Conservation (phyloP, 75 land plant genomes). For the Cupressus sempervirens region DNA sequence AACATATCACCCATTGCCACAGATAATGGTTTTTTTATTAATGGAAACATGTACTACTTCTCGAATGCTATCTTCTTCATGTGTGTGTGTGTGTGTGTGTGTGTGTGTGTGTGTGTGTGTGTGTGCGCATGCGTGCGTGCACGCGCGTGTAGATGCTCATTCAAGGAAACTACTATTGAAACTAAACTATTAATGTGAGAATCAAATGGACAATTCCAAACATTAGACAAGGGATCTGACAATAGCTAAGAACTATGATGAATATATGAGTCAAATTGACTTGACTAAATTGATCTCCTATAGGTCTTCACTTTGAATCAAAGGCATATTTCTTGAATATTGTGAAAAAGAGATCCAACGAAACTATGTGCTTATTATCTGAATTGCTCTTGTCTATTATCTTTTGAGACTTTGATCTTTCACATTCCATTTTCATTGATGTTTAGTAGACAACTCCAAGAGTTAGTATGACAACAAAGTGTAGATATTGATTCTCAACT, state of each 20-base stretch:
- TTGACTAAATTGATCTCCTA: background rate
- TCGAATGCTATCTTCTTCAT: too few species aligned
- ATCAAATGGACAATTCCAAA: background rate
- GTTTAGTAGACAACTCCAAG: slow-evolving; percentile 13
- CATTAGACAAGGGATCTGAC: background rate
- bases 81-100: too few species aligned
- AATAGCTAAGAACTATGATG: background rate
- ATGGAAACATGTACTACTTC: too few species aligned
- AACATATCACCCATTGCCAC: too few species aligned
- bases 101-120: too few species aligned
- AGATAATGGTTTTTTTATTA: too few species aligned
- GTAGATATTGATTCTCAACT: slow-evolving; percentile 33
- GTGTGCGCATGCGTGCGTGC: too few species aligned
- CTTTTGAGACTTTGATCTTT: background rate
- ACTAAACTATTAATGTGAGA: background rate
- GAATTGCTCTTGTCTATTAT: background rate
- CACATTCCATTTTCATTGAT: background rate
- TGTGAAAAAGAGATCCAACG: background rate
- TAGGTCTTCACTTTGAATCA: slow-evolving; percentile 1
- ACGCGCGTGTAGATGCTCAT: too few species aligned
- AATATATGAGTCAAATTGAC: background rate
- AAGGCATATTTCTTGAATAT: background rate
- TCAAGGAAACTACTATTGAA: background rate
- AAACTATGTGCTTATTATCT: background rate
- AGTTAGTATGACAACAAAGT: slow-evolving; percentile 20